These are phyloP conservation scores for Nitzschia putrida DNA, from an alignment of 108 stramenopile genomes.

Conservation along the genomic window DNA sequence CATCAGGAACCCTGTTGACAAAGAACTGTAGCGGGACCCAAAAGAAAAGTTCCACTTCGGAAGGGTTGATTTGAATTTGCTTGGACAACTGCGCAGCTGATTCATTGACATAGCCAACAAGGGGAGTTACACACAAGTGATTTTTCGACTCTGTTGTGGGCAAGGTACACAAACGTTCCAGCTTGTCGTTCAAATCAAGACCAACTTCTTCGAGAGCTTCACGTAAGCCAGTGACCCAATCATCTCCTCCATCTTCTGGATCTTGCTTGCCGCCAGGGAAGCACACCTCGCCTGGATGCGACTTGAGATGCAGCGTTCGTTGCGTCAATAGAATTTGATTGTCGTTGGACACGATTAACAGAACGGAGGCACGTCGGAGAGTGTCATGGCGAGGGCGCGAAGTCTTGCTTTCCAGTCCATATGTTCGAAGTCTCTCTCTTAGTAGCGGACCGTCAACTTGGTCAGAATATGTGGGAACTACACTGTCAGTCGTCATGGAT, in stretches of 20 bases:
- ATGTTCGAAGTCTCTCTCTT: background rate
- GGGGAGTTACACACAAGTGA: slow-evolving; percentile 65
- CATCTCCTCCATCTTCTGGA: slow-evolving; percentile 50
- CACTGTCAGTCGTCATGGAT: no score
- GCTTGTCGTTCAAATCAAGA: slow-evolving; percentile 14
- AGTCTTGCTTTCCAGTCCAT: slow-evolving; percentile 11
- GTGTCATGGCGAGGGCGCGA: slow-evolving; percentile 6
- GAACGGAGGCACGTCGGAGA: slow-evolving; percentile 21
- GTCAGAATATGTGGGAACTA: no score
- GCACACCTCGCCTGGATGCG: slow-evolving; percentile 74
- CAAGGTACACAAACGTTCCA: slow-evolving; percentile 46
- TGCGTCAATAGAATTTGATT: slow-evolving; percentile 60
- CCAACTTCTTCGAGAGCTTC: slow-evolving; percentile 77
- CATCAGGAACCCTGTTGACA: slow-evolving; percentile 9
- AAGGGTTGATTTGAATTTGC: slow-evolving; percentile 36
- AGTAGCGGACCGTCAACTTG: no score
- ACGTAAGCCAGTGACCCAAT: slow-evolving; percentile 59
- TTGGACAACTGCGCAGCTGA: background rate
- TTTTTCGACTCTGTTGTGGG: slow-evolving; percentile 49
- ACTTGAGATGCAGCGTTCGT: slow-evolving; percentile 44
- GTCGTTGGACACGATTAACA: slow-evolving; percentile 26
- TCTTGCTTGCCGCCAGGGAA: slow-evolving; percentile 78
- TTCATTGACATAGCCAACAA: slow-evolving; percentile 40
- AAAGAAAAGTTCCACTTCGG: slow-evolving; percentile 75
- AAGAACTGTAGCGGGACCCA: slow-evolving; percentile 56